Conservation (phyloP, 768 basidiomycete genomes). For the Kwoniella bestiolae region DNA sequence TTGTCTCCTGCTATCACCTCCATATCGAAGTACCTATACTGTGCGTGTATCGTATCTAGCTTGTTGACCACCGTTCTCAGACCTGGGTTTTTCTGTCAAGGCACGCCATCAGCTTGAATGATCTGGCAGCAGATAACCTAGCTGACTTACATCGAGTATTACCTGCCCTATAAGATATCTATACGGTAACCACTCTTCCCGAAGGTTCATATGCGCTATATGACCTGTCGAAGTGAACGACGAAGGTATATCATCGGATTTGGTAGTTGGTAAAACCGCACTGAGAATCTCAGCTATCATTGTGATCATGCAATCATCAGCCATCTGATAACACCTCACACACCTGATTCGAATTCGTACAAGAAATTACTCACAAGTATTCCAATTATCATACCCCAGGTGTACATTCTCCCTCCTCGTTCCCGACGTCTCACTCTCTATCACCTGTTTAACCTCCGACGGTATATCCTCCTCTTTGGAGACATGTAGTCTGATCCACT, state of each 20-base stretch:
- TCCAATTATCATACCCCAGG: conserved; percentile 87
- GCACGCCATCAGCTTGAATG: not conserved
- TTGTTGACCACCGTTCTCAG: conserved; percentile 95
- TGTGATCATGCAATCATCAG: not conserved
- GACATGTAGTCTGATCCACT: conserved; percentile 20
- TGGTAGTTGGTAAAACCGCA: conserved; percentile 75
- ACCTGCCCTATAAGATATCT: conserved; percentile 89
- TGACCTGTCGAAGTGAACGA: conserved; percentile 90
- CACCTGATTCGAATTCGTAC: not conserved
- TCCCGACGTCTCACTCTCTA: conserved; percentile 65
- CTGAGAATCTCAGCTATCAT: conserved; percentile 70
- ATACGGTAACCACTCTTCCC: conserved; percentile 87
- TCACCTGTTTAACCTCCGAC: conserved; percentile 63
- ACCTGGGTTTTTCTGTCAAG: conserved; percentile 76
- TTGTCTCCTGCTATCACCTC: conserved; percentile 91
- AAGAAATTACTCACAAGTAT: conserved; percentile 64
- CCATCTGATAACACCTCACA: no score
- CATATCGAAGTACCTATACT: conserved; percentile 95
- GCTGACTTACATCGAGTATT: conserved; percentile 75
- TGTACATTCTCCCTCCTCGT: conserved; percentile 68
- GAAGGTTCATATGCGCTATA: conserved; percentile 90
- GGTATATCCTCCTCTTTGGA: conserved; percentile 73
- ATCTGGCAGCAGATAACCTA: not conserved
- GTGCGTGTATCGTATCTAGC: conserved; percentile 76
- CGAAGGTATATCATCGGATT: conserved; percentile 77